Evolutionary conservation across 73 alveolate species (phyloP), one percentile per base, ranked within the genome.

Genomic region (Chromera velia): DNA sequence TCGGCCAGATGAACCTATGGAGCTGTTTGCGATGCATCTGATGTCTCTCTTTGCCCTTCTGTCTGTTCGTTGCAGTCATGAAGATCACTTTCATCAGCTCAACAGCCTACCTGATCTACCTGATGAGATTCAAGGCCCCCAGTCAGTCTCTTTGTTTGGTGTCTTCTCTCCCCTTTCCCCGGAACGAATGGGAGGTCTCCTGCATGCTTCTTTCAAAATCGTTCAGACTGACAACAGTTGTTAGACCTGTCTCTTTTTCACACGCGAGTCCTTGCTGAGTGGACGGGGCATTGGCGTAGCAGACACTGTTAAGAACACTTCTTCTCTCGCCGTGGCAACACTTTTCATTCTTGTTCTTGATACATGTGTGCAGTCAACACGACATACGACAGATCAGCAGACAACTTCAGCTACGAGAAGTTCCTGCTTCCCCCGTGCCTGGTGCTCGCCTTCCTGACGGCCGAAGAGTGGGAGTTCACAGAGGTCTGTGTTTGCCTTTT

Each of bases 61-160:
- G 0, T 18, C 33, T 76, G 31, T 76, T 65, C 83, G 88, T 88
- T 77, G 88, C 94, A 17, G 70, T 64, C 34, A 88, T 91, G 94
- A 91, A 91, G 87, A 75, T 88, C 49, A 74, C 82, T 73, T 91
- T 83, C 88, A 86, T 91, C 66, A 31, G 84, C 9, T 87, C 90
- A 28, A 89, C 96, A 40, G 70, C 81, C 30, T 84, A 73, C 88
- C 81, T 86, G 63, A 82, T 88, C 73, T 91, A 88, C 77, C 62
- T 91, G 76, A 85, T 91, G 91, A 74, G 88, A 34, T 62, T 70
- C 32, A 85, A 88, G 88, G 83, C 86, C 64, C 94, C 94, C 0
- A 40, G 55, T 40, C 22, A 4, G 55, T 40, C 55, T 13, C 22
- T n/a, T n/a, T n/a, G n/a, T n/a, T n/a, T n/a, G n/a, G n/a, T n/a